phyloP scores from a whole-genome alignment of 164 flowering plant species.

The Chimonanthus praecox region DNA sequence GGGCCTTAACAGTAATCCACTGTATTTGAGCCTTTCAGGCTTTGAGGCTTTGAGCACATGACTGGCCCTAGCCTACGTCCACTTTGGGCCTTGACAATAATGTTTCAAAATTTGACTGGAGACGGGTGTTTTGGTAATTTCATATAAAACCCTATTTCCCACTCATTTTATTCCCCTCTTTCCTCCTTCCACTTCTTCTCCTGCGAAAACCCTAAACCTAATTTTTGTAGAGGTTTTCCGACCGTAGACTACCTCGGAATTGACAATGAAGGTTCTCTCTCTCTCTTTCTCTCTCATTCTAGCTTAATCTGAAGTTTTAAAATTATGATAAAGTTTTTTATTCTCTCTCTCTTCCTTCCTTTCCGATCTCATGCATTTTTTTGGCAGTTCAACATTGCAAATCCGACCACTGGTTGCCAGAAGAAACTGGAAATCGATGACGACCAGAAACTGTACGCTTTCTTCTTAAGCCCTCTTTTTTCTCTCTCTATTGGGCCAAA shows the following conservation, averaged over 20 bases:
- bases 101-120: neutral
- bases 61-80: no score
- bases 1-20: no score
- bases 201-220: conserved; percentile 3
- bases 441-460: conserved; percentile 22
- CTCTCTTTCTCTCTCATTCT: neutral
- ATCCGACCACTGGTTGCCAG: conserved; percentile 28
- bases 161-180: neutral
- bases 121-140: neutral
- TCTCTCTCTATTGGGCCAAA: neutral
- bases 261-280: conserved; percentile 14
- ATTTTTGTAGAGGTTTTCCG: neutral
- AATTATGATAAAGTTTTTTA: neutral
- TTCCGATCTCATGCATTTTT: neutral
- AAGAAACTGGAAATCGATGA: conserved; percentile 21
- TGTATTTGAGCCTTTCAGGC: no score
- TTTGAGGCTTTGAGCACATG: no score
- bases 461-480: neutral
- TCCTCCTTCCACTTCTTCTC: neutral
- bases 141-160: neutral
- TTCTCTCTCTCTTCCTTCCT: neutral
- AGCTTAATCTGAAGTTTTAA: neutral
- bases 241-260: neutral
- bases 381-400: conserved; percentile 23
- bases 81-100: no score